A percentile compares a stretch with the other conserved stretches of the same genome.
phyloP scores from a whole-genome alignment of 1,284 basidiomycete genomes.

The Boletus mariae region DNA sequence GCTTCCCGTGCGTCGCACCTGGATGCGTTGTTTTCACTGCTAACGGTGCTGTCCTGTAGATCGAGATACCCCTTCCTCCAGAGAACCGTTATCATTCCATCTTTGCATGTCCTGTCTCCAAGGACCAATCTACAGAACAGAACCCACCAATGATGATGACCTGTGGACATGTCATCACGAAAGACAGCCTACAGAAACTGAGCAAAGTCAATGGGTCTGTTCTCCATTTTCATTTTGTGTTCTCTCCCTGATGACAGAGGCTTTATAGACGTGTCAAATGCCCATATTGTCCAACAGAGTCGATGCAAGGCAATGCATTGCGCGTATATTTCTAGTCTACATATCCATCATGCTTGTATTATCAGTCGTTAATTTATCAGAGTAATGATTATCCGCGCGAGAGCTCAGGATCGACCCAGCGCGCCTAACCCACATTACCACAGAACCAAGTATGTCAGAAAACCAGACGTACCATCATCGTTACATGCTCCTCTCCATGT shows the following conservation, averaged over 20 bases:
- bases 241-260: conserved; percentile 4
- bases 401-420: conserved; percentile 26
- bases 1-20: conserved; percentile 59
- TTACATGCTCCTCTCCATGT: conserved; percentile 57
- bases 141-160: conserved; percentile 98
- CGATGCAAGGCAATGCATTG: conserved; percentile 53
- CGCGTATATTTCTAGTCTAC: conserved; percentile 67
- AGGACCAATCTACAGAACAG: conserved; percentile 88
- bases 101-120: conserved; percentile 96
- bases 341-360: conserved; percentile 12
- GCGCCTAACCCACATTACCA: conserved; percentile 17
- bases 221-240: background rate
- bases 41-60: conserved; percentile 46
- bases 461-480: conserved; percentile 49
- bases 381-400: background rate
- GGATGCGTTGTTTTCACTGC: background rate
- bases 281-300: conserved; percentile 85
- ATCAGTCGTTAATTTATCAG: background rate
- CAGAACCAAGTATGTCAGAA: background rate
- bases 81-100: conserved; percentile 94
- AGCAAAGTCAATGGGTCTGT: conserved; percentile 84
- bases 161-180: conserved; percentile 92
- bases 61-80: conserved; percentile 87
- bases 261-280: conserved; percentile 74
- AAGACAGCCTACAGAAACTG: conserved; percentile 83